Evolutionary conservation across 345 rosid species (phyloP).

Genomic region (Eutrema yunnanense): DNA sequence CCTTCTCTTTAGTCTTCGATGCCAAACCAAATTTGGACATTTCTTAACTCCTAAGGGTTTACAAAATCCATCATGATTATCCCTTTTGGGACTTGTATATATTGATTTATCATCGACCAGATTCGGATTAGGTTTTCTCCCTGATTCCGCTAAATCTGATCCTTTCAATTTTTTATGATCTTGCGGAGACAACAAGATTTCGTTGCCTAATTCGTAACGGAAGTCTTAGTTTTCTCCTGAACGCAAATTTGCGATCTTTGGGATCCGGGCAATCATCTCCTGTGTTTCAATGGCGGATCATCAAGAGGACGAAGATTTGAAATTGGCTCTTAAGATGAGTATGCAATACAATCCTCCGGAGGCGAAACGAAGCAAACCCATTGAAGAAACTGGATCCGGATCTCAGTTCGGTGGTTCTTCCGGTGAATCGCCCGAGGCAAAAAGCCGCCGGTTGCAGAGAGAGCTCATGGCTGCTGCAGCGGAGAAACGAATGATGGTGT

Average conservation of each 20-base stretch:
- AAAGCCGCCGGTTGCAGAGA: conserved; percentile 60
- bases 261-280: neutral
- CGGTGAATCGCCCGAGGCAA: conserved; percentile 49
- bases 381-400: conserved; percentile 44
- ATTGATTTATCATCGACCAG: neutral
- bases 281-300: conserved; percentile 72
- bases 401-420: conserved; percentile 14
- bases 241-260: neutral
- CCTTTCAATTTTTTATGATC: conserved; percentile 6
- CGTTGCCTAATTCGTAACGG: conserved; percentile 1
- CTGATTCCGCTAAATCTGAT: neutral
- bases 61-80: neutral
- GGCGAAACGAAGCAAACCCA: conserved; percentile 89
- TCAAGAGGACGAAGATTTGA: conserved; percentile 79
- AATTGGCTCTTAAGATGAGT: conserved; percentile 87
- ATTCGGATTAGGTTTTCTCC: neutral
- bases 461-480: conserved; percentile 99
- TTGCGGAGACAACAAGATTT: neutral
- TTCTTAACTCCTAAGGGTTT: neutral
- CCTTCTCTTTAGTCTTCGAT: neutral
- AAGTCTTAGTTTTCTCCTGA: neutral
- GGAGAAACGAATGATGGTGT: conserved; percentile 67
- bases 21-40: neutral
- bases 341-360: conserved; percentile 90
- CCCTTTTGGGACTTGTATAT: neutral